Evolutionary conservation across 2,329 filamentous ascomycete species (phyloP).

Genomic region (Neurospora sp.): DNA sequence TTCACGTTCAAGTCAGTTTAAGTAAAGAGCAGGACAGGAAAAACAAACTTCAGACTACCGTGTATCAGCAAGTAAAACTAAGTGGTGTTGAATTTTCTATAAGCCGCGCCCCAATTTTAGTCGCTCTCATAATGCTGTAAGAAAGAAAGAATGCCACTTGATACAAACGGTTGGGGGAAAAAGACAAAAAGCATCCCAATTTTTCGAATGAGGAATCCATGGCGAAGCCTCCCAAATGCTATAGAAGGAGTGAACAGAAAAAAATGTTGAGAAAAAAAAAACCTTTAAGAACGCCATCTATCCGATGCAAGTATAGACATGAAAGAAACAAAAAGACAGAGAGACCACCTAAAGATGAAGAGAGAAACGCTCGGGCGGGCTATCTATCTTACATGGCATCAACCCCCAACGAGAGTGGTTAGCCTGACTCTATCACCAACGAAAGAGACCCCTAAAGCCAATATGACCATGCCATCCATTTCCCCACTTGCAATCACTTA

Average conservation of each 20-base stretch:
- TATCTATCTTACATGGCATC: not conserved
- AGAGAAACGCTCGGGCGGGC: not conserved
- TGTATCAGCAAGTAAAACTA: not conserved
- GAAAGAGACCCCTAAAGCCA: not conserved
- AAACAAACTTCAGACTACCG: not conserved
- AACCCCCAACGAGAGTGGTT: not conserved
- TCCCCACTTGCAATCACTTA: conserved; percentile 19
- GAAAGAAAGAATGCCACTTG: not conserved
- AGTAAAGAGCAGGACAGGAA: not conserved
- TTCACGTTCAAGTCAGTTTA: not conserved
- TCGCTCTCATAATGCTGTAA: not conserved
- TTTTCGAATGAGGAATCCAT: not conserved
- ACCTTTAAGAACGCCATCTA: not conserved
- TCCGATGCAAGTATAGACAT: not conserved
- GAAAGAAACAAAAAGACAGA: not conserved
- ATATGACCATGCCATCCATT: not conserved
- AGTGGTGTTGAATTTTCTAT: not conserved
- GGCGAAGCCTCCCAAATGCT: not conserved
- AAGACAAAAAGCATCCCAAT: not conserved
- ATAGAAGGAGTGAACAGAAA: not conserved
- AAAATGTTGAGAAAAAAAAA: not conserved
- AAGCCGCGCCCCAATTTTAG: not conserved
- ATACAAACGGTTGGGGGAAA: not conserved
- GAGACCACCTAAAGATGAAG: not conserved
- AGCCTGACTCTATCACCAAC: not conserved